phyloP scores from a whole-genome alignment of 305 asterid genomes.

The Fraxinus paxiana region DNA sequence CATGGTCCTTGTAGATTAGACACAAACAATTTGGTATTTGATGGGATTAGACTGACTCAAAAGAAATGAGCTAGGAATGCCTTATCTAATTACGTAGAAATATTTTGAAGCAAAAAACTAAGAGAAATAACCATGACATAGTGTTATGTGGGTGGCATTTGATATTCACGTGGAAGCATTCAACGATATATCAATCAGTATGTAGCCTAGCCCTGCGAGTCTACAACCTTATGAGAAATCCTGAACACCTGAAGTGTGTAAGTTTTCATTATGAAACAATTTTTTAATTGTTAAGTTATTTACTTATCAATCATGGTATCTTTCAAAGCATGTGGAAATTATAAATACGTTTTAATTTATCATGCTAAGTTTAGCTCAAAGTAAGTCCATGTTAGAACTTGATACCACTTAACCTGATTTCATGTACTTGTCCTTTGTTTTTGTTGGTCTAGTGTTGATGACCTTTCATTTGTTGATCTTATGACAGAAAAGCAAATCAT shows the following conservation, averaged over 20 bases:
- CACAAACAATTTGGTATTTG: background rate
- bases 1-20: background rate
- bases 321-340: background rate
- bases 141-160: background rate
- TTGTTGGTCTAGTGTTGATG: slow-evolving; percentile 6
- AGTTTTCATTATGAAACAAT: background rate
- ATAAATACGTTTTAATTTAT: background rate
- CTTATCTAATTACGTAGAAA: background rate
- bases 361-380: background rate
- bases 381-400: background rate
- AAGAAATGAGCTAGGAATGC: background rate
- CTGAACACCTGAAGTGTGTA: background rate
- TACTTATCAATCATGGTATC: background rate
- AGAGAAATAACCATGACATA: background rate
- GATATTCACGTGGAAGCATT: background rate
- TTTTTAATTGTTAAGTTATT: background rate
- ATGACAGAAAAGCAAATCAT: slow-evolving; percentile 85
- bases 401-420: background rate
- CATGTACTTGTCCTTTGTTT: background rate
- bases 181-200: background rate
- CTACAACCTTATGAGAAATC: background rate
- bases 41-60: background rate
- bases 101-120: background rate
- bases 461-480: background rate
- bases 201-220: background rate